A percentile compares a stretch with the other conserved stretches of the same genome.
Evolutionary conservation across 2,329 filamentous ascomycete species (phyloP).

Genomic region (Aspergillus chevalieri): DNA sequence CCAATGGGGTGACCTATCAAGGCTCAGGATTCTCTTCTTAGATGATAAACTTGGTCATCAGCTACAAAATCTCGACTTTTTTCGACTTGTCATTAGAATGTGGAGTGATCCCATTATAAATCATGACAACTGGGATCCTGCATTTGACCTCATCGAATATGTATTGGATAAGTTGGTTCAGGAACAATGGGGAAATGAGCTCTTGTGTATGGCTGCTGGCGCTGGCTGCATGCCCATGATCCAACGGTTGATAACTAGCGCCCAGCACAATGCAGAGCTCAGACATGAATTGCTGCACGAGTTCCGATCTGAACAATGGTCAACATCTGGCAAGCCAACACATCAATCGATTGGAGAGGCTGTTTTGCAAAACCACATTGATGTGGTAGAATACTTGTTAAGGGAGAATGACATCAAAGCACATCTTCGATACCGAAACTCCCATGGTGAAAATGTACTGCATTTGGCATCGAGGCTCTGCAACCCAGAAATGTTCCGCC

Average conservation of each 20-base stretch:
- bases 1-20: constrained; percentile 19
- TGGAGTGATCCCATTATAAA: constrained; percentile 5
- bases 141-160: constrained; percentile 12
- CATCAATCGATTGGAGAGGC: constrained; percentile 9
- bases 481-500: constrained; percentile 11
- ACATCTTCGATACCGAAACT: constrained; percentile 10
- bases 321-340: not conserved
- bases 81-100: constrained; percentile 7
- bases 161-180: constrained; percentile 15
- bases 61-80: constrained; percentile 10
- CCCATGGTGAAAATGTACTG: constrained; percentile 9
- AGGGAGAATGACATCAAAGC: constrained; percentile 3
- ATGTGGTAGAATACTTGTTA: constrained; percentile 4
- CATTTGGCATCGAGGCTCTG: constrained; percentile 11
- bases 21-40: constrained; percentile 15
- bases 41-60: constrained; percentile 12
- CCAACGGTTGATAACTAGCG: constrained; percentile 7
- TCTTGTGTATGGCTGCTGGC: constrained; percentile 18
- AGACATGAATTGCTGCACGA: constrained; percentile 4
- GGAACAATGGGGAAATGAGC: constrained; percentile 18
- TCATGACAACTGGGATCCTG: constrained; percentile 3
- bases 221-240: constrained; percentile 20
- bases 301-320: not conserved
- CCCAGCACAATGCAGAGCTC: constrained; percentile 3
- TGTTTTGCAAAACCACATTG: constrained; percentile 8